Conservation (phyloP, 192 early-diverging fungal genomes). For the Cladochytrium replicatum region DNA sequence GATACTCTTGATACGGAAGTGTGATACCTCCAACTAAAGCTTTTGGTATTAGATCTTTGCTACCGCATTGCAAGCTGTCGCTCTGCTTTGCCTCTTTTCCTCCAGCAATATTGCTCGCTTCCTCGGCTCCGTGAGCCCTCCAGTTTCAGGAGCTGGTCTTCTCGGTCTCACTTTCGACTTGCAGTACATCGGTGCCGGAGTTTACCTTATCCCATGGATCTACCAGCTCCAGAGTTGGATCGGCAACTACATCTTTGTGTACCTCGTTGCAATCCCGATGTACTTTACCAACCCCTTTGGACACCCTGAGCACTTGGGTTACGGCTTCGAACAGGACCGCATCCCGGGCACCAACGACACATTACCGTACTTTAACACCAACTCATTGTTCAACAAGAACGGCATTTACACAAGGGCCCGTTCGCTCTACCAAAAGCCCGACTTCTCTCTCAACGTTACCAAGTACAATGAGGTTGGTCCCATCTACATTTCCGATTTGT, state of each 20-base stretch:
- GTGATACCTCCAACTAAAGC: neutral
- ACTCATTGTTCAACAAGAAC: too few relatives aligned
- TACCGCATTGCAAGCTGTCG: slow-evolving; percentile 6
- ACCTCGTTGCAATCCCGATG: too few relatives aligned
- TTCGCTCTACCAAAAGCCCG: slow-evolving; percentile 12
- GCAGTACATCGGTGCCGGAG: slow-evolving; percentile 9
- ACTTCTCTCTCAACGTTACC: too few relatives aligned
- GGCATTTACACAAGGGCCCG: too few relatives aligned
- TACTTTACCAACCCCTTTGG: slow-evolving; percentile 7
- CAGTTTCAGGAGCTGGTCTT: slow-evolving; percentile 27
- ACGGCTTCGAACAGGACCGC: slow-evolving; percentile 8
- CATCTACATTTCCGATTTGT: too few relatives aligned
- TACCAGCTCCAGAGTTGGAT: too few relatives aligned
- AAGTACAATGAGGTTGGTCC: too few relatives aligned
- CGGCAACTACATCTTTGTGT: too few relatives aligned
- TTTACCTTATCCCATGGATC: too few relatives aligned
- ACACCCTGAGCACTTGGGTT: slow-evolving; percentile 2
- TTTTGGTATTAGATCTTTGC: slow-evolving; percentile 12
- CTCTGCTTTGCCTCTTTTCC: slow-evolving; percentile 11
- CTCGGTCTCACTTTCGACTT: slow-evolving; percentile 14
- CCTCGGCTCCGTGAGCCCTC: neutral
- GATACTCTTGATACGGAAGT: too few relatives aligned
- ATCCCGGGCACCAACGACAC: too few relatives aligned
- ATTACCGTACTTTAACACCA: too few relatives aligned
- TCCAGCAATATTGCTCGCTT: neutral